phyloP scores from a whole-genome alignment of 257 asterid genomes.

The Gynochthodes officinalis region DNA sequence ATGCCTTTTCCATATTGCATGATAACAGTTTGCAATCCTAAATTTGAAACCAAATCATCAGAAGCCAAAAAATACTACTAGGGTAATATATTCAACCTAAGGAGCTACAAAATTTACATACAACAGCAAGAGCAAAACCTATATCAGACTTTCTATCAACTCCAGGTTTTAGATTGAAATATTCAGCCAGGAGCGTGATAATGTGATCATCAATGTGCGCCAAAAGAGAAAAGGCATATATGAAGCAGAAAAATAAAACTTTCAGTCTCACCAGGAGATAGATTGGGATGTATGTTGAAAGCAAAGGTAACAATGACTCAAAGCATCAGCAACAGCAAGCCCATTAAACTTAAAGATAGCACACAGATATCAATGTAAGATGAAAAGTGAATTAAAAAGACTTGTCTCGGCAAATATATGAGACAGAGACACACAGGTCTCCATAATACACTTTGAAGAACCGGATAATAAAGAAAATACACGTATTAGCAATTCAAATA shows the following conservation, averaged over 20 bases:
- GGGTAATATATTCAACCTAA: neutral
- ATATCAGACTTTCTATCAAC: neutral
- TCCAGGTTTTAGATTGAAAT: neutral
- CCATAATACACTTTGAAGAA: constrained; percentile 14
- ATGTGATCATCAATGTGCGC: constrained; percentile 13
- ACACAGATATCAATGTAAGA: constrained; percentile 10
- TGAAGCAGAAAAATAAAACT: constrained; percentile 22
- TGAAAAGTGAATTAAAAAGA: constrained; percentile 22
- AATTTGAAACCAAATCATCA: neutral
- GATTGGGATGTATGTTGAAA: constrained; percentile 27
- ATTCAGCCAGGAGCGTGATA: constrained; percentile 17
- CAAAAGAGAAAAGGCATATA: constrained; percentile 18
- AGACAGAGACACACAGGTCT: constrained; percentile 29
- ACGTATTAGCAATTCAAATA: constrained; percentile 2
- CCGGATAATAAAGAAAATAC: constrained; percentile 17
- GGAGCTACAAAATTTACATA: neutral
- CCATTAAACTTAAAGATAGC: constrained; percentile 23
- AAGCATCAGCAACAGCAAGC: constrained; percentile 24
- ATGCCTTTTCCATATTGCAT: neutral
- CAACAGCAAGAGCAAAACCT: neutral
- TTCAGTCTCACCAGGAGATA: constrained; percentile 27
- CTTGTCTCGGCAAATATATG: constrained; percentile 30
- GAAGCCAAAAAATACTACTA: neutral
- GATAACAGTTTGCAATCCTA: neutral
- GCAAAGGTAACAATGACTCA: constrained; percentile 25